phyloP scores from a whole-genome alignment of 73 alveolate species.

The Tetrahymena thermophila region DNA sequence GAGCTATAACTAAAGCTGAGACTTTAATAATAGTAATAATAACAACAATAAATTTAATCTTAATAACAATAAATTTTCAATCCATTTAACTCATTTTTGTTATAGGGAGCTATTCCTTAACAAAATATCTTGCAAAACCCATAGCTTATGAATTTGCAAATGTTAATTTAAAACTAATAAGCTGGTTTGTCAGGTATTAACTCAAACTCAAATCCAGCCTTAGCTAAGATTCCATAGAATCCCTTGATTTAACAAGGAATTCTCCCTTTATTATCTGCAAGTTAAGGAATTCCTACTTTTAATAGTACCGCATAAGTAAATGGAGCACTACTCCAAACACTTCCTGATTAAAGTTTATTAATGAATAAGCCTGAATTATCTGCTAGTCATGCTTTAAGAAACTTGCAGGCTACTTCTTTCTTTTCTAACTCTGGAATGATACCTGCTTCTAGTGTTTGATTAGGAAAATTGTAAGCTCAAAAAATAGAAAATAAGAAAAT shows the following conservation, averaged over 20 bases:
- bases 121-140: neutral
- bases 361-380: neutral
- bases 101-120: neutral
- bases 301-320: neutral
- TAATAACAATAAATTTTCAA: neutral
- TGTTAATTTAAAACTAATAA: neutral
- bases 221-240: neutral
- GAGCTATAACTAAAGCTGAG: neutral
- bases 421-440: neutral
- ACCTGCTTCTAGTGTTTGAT: neutral
- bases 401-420: neutral
- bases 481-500: too few relatives aligned
- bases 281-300: neutral
- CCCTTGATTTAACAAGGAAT: neutral
- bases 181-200: neutral
- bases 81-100: neutral
- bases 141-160: neutral
- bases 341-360: neutral
- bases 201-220: neutral
- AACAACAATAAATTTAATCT: neutral
- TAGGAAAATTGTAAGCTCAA: neutral
- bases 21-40: neutral
- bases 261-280: neutral
- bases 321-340: neutral
- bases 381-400: neutral